A percentile compares a stretch with the other conserved stretches of the same genome.
Evolutionary conservation across 2,329 filamentous ascomycete genomes (phyloP).

Genomic region (Colletotrichum sojae): DNA sequence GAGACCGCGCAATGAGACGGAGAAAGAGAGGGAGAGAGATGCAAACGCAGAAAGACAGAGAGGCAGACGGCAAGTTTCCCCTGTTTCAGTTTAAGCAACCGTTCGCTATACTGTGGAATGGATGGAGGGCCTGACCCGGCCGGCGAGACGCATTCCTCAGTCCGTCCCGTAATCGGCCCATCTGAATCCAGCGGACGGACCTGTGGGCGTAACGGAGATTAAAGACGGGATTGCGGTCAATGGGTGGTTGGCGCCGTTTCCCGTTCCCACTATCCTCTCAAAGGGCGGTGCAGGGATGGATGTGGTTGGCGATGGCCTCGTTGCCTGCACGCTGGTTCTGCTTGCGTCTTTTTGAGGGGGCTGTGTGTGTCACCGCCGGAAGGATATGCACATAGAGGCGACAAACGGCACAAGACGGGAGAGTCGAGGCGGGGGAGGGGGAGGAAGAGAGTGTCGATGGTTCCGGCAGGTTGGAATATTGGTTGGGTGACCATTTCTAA

Average conservation of each 20-base stretch:
- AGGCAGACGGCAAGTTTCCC: slow-evolving; percentile 4
- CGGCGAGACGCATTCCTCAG: background rate
- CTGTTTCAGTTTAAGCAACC: slow-evolving; percentile 31
- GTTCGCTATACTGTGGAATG: background rate
- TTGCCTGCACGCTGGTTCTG: no score
- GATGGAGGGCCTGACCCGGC: background rate
- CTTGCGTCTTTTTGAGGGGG: no score
- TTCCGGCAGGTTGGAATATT: background rate
- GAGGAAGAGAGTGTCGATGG: no score
- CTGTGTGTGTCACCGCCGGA: no score
- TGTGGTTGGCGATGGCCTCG: slow-evolving; percentile 12
- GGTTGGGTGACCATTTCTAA: background rate
- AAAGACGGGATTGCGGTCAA: background rate
- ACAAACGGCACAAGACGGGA: background rate
- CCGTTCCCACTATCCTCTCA: background rate
- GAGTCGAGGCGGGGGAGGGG: no score
- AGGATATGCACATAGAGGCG: background rate
- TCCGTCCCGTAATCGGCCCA: slow-evolving; percentile 3
- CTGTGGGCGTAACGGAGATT: slow-evolving; percentile 20
- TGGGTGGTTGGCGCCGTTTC: background rate
- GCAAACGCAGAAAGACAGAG: no score
- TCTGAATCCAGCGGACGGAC: background rate
- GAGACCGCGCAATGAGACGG: no score
- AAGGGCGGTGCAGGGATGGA: slow-evolving; percentile 1
- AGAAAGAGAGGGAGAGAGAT: no score